phyloP scores from a whole-genome alignment of 2,329 filamentous ascomycete genomes.

The Aureobasidium lini region DNA sequence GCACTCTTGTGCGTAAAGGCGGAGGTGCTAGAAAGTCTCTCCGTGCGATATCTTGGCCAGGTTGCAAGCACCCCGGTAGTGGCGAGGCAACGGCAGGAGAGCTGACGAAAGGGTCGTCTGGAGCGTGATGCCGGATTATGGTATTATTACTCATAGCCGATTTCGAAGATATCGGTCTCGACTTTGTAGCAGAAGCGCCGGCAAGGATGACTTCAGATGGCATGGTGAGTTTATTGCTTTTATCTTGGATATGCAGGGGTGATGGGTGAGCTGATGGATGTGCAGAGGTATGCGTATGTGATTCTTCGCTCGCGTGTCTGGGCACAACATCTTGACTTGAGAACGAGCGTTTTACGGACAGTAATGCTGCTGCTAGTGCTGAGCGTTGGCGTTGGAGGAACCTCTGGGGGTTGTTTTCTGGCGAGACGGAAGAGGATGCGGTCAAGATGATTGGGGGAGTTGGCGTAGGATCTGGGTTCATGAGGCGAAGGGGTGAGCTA shows the following conservation, averaged over 20 bases:
- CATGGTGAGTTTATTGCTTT: conserved; percentile 7
- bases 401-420: conserved; percentile 9
- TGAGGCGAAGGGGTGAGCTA: conserved; percentile 21
- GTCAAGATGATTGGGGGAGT: background rate
- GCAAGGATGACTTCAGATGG: conserved; percentile 2
- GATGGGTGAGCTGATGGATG: background rate
- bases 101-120: background rate
- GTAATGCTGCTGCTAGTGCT: background rate
- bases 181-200: background rate
- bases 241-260: background rate
- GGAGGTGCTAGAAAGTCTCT: conserved; percentile 1
- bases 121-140: background rate
- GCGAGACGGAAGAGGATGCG: conserved; percentile 9
- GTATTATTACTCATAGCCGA: background rate
- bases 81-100: background rate
- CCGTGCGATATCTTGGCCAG: background rate
- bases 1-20: background rate
- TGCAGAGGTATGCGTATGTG: background rate
- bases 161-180: background rate
- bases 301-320: background rate
- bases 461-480: conserved; percentile 24
- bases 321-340: conserved; percentile 1
- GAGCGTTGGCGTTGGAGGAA: conserved; percentile 8
- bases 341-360: background rate
- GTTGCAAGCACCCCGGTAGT: background rate